Evolutionary conservation across 805 yeast species (phyloP), one percentile per base, ranked within the genome.

Genomic region (Cyberlindnera euphorbiiphila): DNA sequence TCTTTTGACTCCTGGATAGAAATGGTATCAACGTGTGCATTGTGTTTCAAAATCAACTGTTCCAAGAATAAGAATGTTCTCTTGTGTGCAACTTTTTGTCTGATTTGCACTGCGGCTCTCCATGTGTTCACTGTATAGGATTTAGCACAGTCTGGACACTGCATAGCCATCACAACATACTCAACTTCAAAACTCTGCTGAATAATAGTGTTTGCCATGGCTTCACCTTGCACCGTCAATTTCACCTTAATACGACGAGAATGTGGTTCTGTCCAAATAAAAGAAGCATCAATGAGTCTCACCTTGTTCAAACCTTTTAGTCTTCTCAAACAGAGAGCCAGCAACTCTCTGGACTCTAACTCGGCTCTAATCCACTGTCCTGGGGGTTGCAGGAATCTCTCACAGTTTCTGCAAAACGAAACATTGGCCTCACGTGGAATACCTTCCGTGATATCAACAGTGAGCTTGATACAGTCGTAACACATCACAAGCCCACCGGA

Each of bases 211-310:
- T 86, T 87, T 20, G 81, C 71, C 76, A 88, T 80, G 17, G 96
- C 97, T 61, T 93, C 98, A 49, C 97, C 97, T 64, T 91, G 98
- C 21, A 93, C 96, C 0, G 97, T 87, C 37, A 93, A 65, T 56
- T 89, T 88, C 46, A 94, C 78, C 61, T 88, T 79, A 43, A 91
- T 78, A 69, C 99, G 81, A 63, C 98, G 76, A 19, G 97, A 88
- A 62, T 93, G 99, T 4, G 99, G 98, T 66, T 93, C 99, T 1
- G 99, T 93, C 99, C 99, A 93, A 45, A 94, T 78, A 54, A 89
- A 93, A 5, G 89, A 76, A 3, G 98, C 99, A 65, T 93, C 98
- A 28, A 87, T 78, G 43, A 93, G 68, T 52, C 96, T 71, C 31
- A 88, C 93, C 55, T 85, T 84, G 49, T 76, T 80, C 50, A 93